Percentiles rank a stretch among this genome's conserved stretches.
These are phyloP conservation scores for Barnettozyma botsteinii DNA, from an alignment of 805 yeast genomes.

Conservation along the genomic window DNA sequence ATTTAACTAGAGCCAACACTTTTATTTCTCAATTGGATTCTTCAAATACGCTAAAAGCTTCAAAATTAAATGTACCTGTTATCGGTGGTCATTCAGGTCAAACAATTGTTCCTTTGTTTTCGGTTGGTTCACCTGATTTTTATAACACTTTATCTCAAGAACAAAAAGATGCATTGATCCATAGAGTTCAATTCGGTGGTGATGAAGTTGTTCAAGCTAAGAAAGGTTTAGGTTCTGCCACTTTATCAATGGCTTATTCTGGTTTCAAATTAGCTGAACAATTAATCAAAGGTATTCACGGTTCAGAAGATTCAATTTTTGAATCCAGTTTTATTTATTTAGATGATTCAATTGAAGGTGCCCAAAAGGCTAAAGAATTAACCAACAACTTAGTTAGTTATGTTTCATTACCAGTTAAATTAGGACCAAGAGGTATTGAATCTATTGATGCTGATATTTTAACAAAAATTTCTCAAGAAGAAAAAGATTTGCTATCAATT, in stretches of 20 bases:
- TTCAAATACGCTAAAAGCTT: slow-evolving; percentile 11
- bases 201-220: slow-evolving; percentile 85
- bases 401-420: slow-evolving; percentile 22
- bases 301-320: slow-evolving; percentile 31
- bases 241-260: slow-evolving; percentile 82
- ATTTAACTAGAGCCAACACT: slow-evolving; percentile 70
- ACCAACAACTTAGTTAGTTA: slow-evolving; percentile 10
- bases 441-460: slow-evolving; percentile 18
- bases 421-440: slow-evolving; percentile 22
- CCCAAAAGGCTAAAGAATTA: slow-evolving; percentile 11
- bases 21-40: slow-evolving; percentile 27
- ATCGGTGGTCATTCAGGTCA: slow-evolving; percentile 87
- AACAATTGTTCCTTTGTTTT: slow-evolving; percentile 72
- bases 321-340: slow-evolving; percentile 49
- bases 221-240: slow-evolving; percentile 80
- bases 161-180: slow-evolving; percentile 54
- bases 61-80: slow-evolving; percentile 48
- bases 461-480: slow-evolving; percentile 18
- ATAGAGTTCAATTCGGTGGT: slow-evolving; percentile 83
- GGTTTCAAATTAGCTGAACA: slow-evolving; percentile 71
- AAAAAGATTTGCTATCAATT: slow-evolving; percentile 19
- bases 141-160: slow-evolving; percentile 35
- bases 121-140: slow-evolving; percentile 41
- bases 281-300: slow-evolving; percentile 49
- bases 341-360: slow-evolving; percentile 33